Percentiles rank a stretch among this genome's conserved stretches.
phyloP scores from a whole-genome alignment of 129 eudicot species.

The Artemisia annua region DNA sequence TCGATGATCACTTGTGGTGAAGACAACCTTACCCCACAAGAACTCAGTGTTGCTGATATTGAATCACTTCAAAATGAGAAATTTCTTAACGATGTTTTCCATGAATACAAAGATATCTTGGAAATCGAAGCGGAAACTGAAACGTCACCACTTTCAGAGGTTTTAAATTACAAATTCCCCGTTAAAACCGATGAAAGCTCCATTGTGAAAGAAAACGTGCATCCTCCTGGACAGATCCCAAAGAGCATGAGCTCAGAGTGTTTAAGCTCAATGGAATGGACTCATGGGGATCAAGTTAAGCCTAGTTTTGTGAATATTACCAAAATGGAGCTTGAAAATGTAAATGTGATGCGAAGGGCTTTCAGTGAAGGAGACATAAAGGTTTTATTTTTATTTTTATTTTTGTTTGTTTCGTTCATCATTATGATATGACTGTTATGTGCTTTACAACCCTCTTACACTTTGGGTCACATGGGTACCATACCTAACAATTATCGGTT shows the following conservation, averaged over 20 bases:
- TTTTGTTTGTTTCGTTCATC: slow-evolving; percentile 5
- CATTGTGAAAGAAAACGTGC: slow-evolving; percentile 36
- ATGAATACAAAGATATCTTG: slow-evolving; percentile 69
- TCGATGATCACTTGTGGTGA: slow-evolving; percentile 65
- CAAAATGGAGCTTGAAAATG: slow-evolving; percentile 58
- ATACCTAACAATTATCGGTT: neutral
- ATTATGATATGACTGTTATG: neutral
- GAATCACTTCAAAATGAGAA: slow-evolving; percentile 64
- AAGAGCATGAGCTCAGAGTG: slow-evolving; percentile 76
- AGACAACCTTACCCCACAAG: slow-evolving; percentile 55
- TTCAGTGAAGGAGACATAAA: slow-evolving; percentile 94
- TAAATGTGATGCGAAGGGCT: slow-evolving; percentile 84
- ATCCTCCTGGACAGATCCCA: slow-evolving; percentile 48
- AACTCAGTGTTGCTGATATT: slow-evolving; percentile 52
- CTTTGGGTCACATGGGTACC: neutral
- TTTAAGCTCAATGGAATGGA: slow-evolving; percentile 56
- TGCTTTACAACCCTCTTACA: neutral
- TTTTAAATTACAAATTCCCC: slow-evolving; percentile 48
- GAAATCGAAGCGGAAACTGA: slow-evolving; percentile 58
- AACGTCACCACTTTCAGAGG: slow-evolving; percentile 55
- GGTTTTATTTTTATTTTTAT: slow-evolving; percentile 48
- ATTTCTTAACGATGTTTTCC: slow-evolving; percentile 65
- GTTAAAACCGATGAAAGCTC: slow-evolving; percentile 34
- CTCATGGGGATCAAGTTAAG: slow-evolving; percentile 41
- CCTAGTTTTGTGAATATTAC: slow-evolving; percentile 60